Evolutionary conservation across 1,284 basidiomycete species (phyloP).

Genomic region (Ceratobasidium sp.): DNA sequence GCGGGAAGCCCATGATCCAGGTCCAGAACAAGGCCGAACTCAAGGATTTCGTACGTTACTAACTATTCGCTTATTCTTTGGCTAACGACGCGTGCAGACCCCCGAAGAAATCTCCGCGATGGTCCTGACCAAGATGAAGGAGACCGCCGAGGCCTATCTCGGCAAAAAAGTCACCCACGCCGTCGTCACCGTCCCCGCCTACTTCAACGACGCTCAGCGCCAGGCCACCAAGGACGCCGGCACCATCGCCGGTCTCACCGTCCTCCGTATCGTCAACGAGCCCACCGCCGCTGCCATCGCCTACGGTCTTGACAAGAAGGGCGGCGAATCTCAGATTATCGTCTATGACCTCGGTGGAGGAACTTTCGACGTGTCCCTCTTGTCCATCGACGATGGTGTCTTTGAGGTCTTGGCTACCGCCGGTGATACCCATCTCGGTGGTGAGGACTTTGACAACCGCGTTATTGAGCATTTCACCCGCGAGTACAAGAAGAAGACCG

Average conservation of each 20-base stretch:
- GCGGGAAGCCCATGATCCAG: conserved; percentile 87
- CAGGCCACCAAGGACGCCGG: conserved; percentile 99
- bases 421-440: conserved; percentile 98
- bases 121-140: conserved; percentile 97
- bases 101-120: conserved; percentile 95
- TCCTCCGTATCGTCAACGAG: conserved; percentile 99
- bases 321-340: no score
- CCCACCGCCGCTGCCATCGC: conserved; percentile 98
- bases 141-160: no score
- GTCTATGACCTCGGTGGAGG: no score
- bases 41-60: conserved; percentile 81
- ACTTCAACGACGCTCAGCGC: conserved; percentile 99
- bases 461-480: conserved; percentile 94
- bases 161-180: no score
- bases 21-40: conserved; percentile 89
- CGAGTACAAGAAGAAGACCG: conserved; percentile 95
- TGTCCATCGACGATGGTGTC: conserved; percentile 97
- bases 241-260: conserved; percentile 94
- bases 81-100: conserved; percentile 62
- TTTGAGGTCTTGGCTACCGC: conserved; percentile 98
- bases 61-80: conserved; percentile 26
- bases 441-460: no score
- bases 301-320: no score
- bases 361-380: conserved; percentile 98
- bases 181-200: conserved; percentile 98